Conservation (phyloP, 257 asterid species). For the Capsicum chinense region DNA sequence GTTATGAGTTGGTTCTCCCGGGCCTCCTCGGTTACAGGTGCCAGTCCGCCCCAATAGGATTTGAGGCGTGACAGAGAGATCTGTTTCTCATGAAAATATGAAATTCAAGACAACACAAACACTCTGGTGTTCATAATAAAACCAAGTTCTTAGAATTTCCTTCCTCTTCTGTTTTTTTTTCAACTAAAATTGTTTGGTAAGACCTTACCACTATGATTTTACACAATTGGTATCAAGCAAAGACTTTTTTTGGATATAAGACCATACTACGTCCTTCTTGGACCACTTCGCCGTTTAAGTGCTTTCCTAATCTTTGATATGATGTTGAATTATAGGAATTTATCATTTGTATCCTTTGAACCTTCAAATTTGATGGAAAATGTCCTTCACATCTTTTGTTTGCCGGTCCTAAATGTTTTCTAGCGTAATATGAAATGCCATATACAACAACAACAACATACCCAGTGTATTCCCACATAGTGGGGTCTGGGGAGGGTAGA, state of each 20-base stretch:
- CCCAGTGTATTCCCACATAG: no score
- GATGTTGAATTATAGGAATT: background rate
- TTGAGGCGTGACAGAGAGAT: no score
- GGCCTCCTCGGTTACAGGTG: no score
- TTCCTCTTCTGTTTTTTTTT: background rate
- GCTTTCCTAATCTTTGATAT: background rate
- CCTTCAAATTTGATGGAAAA: background rate
- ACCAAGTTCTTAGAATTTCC: background rate
- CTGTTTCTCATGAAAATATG: background rate
- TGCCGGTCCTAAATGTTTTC: background rate
- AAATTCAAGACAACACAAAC: background rate
- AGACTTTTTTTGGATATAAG: background rate
- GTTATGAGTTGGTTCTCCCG: no score
- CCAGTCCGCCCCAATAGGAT: no score
- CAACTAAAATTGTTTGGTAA: no score
- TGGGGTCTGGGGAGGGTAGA: no score
- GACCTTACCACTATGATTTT: no score
- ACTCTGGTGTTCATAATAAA: background rate
- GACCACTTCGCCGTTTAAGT: background rate
- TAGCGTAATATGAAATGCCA: background rate
- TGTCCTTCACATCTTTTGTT: background rate
- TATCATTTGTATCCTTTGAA: background rate
- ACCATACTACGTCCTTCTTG: background rate
- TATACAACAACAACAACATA: no score
- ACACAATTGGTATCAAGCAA: background rate